phyloP scores from a whole-genome alignment of 139 green algal species.

The Pedinophyceae sp. region DNA sequence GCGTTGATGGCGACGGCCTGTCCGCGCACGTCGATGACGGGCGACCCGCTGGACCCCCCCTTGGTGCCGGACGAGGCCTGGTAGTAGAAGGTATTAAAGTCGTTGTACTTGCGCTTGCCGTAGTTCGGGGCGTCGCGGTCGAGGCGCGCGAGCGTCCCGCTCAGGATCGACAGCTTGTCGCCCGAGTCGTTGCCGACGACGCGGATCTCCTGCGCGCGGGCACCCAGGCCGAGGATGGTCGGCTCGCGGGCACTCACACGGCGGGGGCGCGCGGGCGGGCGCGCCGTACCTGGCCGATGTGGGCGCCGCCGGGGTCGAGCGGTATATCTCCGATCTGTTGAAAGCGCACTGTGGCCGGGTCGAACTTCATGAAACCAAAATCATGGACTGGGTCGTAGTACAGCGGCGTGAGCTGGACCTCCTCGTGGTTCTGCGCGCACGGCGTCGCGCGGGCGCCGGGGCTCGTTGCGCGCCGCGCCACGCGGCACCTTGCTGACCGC shows the following conservation, averaged over 20 bases:
- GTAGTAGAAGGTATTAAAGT: conserved; percentile 86
- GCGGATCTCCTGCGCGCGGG: conserved; percentile 73
- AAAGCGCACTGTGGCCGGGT: conserved; percentile 53
- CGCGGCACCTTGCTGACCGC: too few species aligned
- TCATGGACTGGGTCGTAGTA: conserved; percentile 63
- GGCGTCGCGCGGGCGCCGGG: conserved; percentile 10
- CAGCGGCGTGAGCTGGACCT: conserved; percentile 41
- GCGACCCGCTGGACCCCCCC: conserved; percentile 35
- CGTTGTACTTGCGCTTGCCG: conserved; percentile 58
- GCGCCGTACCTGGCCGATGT: conserved; percentile 71
- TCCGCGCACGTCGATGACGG: conserved; percentile 64
- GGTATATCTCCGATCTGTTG: conserved; percentile 43
- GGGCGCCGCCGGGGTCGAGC: conserved; percentile 52
- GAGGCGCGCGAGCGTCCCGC: conserved; percentile 66
- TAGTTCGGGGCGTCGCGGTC: conserved; percentile 76
- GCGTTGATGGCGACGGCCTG: conserved; percentile 75
- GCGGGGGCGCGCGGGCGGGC: too few species aligned
- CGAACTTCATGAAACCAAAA: conserved; percentile 65
- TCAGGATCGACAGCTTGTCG: conserved; percentile 64
- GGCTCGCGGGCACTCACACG: too few species aligned
- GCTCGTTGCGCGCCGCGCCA: too few species aligned
- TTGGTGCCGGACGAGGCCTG: conserved; percentile 58
- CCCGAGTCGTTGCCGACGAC: conserved; percentile 75
- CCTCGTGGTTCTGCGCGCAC: conserved; percentile 67
- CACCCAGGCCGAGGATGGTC: too few species aligned